Conservation (phyloP, 2,329 filamentous ascomycete species). For the Macroventuria anomochaeta region DNA sequence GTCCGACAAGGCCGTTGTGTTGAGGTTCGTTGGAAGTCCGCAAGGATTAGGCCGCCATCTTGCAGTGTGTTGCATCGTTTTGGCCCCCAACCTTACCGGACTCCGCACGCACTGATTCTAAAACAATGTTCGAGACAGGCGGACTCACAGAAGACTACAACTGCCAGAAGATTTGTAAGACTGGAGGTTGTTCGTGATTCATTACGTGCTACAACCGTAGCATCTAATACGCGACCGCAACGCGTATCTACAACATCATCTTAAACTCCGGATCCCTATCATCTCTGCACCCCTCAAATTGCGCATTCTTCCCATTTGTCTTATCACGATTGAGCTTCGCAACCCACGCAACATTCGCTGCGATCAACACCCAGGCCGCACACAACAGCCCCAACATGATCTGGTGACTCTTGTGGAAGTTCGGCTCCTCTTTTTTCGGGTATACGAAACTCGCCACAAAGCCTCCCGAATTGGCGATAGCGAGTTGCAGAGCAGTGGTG, state of each 20-base stretch:
- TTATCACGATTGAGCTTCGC: conserved; percentile 70
- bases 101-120: background rate
- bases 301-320: conserved; percentile 63
- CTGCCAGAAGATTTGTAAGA: no score
- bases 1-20: no score
- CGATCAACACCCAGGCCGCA: conserved; percentile 68
- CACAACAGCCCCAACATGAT: conserved; percentile 66
- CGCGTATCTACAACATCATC: conserved; percentile 59
- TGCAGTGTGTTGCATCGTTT: background rate
- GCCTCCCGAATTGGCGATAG: conserved; percentile 70
- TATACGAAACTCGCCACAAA: conserved; percentile 72
- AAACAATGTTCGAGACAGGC: background rate
- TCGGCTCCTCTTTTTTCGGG: conserved; percentile 61
- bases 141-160: background rate
- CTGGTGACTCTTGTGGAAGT: conserved; percentile 67
- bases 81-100: background rate
- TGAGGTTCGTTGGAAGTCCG: no score
- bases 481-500: conserved; percentile 68
- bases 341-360: conserved; percentile 68
- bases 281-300: conserved; percentile 64
- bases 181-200: no score
- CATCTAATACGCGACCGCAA: background rate
- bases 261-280: conserved; percentile 69
- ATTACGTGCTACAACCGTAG: background rate
- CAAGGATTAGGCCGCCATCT: no score